Base-by-base conservation (phyloP, 1,284 basidiomycete genomes). In the Microbotryum saponariae region DNA sequence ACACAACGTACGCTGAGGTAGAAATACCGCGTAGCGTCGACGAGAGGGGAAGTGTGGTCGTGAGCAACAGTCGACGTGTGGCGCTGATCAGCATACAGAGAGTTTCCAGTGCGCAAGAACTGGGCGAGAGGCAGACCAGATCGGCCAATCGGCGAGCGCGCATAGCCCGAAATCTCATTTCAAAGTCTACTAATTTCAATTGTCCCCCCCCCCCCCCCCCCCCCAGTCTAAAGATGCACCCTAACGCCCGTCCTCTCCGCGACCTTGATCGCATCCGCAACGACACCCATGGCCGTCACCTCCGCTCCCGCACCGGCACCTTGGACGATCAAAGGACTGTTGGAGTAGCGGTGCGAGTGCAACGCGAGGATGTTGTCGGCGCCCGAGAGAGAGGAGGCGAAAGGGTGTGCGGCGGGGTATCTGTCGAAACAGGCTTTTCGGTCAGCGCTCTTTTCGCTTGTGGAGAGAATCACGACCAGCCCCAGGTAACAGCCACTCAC, bases 341-440 rank as follows among this genome's bases (percentile, higher is more conserved):
- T 82, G 25, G 85, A 85, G 73, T 75, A 81, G 59, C 96, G 81
- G 75, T 89, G 85, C 0, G 94, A 97, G 75, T 89, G 86, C 83
- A 97, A 97, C 78, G 94, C 89, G 74, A 99, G 84, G 74, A 98
- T 97, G 77, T 97, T 98, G 77, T 98, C 96, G 27, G 91, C 92
- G 1, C 94, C 96, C 42, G 89, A 88, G 14, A 98, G 83, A 0
- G 91, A 89, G 1, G 92, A 94, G 1, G 92, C 94, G 71, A 98
- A 97, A 1, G 94, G 87, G 76, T 98, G 94, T 29, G 85, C 83
- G 25, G 80, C 81, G 9, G 91, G 84, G 75, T 97, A 97, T 73
- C 90, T 93, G 66, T 56, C 29, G 61, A 61, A 55, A 57, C 54
- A 31, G 12, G 42, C 0, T 7, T 10, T 12, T n/a, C 8, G 37